Evolutionary conservation across 805 yeast genomes (phyloP), one percentile per base, ranked within the genome.

Genomic region (Saturnispora galanensis): DNA sequence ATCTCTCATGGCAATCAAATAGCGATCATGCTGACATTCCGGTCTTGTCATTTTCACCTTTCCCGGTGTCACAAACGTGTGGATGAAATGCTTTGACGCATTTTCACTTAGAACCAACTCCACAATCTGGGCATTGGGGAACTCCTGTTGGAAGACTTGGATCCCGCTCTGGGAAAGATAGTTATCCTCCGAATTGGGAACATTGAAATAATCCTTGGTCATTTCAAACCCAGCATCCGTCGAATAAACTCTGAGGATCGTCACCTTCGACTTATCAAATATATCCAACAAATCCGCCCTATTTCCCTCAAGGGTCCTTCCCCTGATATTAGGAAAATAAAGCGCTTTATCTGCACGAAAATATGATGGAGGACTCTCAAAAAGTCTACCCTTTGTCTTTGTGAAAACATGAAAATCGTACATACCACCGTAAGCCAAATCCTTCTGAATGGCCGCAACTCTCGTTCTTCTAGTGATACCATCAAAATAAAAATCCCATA

Each of bases 311-410:
- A 87, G 57, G 1, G 79, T 69, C 17, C 68, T 69, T 0, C 81
- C 90, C 21, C 64, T 58, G 47, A 90, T 68, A 56, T 88, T 88
- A 9, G 97, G 96, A 65, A 93, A 86, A 59, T 77, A 93, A 39
- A 77, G 64, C 0, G 97, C 71, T 56, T 74, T 81, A 7, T 84
- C 89, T 10, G 69, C 64, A 48, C 74, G 76, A 74, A 90, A 89
- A 53, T 75, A 81, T 1, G 88, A 76, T n/a, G 74, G 69, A 1
- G 97, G 97, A 0, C 96, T 76, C 13, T 73, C 67, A 66, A 88
- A 93, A 50, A 89, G 70, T 63, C 88, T 87, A 18, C 97, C 98
- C 33, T 79, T 74, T 2, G 90, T 84, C 53, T 81, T 81, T 40
- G 81, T 68, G 56, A 77, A 81, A 2, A 74, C 70, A 54, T 76